Evolutionary conservation across 2,329 filamentous ascomycete genomes (phyloP), one percentile per base, ranked within the genome.

Genomic region (Fusarium pseudoanthophilum): DNA sequence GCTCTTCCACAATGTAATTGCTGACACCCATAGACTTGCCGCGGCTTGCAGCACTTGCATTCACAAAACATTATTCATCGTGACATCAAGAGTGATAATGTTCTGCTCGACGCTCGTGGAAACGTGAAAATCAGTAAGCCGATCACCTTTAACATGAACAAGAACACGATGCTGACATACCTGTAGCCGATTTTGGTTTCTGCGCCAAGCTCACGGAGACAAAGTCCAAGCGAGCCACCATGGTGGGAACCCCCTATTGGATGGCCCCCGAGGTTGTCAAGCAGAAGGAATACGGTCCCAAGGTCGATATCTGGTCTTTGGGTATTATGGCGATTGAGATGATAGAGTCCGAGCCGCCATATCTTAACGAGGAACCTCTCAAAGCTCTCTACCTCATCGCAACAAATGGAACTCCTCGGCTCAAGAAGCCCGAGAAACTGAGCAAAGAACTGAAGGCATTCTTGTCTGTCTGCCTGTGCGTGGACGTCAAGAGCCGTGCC

Each of bases 241-340:
- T 99, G 96, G 96, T 99, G 62, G 96, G 96, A 74, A 99, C 96
- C 39, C 96, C 96, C 21, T 99, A 98, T 87, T 99, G 96, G 96
- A 99, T 99, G 96, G 96, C 96, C 14, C 96, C 96, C 42, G 96
- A 99, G 83, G 96, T 99, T 49, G 96, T 99, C 81, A 98, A 98
- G 86, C 96, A 98, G 83, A 98, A 98, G 86, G 95, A 98, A 83
- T 99, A 99, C 79, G 96, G 95, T 43, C 93, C 93, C 80, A 98
- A 98, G 87, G 96, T 98, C 72, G 96, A 99, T 80, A 97, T 98
- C 80, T 99, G 96, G 96, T 98, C 95, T 36, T 87, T 99, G 71
- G 96, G 96, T 79, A 99, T 99, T 84, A 99, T 98, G 96, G 95
- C 96, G 30, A 98, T 99, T 79, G 96, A 99, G 84, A 98, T 99